These are phyloP conservation scores for Alternaria conjuncta DNA, from an alignment of 2,329 filamentous ascomycete species.

Conservation along the genomic window DNA sequence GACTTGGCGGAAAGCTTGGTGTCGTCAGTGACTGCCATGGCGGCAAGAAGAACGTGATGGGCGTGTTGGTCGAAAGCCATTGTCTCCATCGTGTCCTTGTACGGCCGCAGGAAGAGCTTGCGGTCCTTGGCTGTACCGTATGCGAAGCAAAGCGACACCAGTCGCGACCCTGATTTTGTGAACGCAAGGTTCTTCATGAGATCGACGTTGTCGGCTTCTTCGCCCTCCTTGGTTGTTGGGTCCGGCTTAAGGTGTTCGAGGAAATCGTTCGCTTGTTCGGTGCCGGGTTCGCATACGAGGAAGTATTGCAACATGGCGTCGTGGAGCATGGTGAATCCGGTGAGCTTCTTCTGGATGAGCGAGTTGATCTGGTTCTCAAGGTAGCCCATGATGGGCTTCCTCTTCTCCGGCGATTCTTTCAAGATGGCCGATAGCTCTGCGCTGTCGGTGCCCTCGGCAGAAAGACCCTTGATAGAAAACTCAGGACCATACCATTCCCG, in stretches of 20 bases:
- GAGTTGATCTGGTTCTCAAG: constrained; percentile 87
- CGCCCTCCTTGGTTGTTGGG: constrained; percentile 70
- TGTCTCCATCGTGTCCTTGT: constrained; percentile 85
- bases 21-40: constrained; percentile 92
- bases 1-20: constrained; percentile 86
- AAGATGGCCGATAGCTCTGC: constrained; percentile 79
- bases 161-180: constrained; percentile 82
- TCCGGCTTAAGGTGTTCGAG: constrained; percentile 90
- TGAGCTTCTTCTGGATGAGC: constrained; percentile 94
- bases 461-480: constrained; percentile 77
- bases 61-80: constrained; percentile 83
- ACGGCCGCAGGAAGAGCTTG: constrained; percentile 84
- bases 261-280: constrained; percentile 84
- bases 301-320: constrained; percentile 99
- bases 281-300: constrained; percentile 75
- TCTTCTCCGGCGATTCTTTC: constrained; percentile 80
- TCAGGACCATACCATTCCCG: constrained; percentile 97
- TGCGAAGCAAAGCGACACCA: constrained; percentile 82
- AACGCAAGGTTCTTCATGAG: constrained; percentile 95
- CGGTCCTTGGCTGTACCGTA: constrained; percentile 90
- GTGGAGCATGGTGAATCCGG: constrained; percentile 96
- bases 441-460: constrained; percentile 55
- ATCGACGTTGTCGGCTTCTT: constrained; percentile 60
- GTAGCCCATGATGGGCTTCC: constrained; percentile 83
- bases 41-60: constrained; percentile 81